phyloP scores from a whole-genome alignment of 164 flowering plant species.

The Pachysandra terminalis region DNA sequence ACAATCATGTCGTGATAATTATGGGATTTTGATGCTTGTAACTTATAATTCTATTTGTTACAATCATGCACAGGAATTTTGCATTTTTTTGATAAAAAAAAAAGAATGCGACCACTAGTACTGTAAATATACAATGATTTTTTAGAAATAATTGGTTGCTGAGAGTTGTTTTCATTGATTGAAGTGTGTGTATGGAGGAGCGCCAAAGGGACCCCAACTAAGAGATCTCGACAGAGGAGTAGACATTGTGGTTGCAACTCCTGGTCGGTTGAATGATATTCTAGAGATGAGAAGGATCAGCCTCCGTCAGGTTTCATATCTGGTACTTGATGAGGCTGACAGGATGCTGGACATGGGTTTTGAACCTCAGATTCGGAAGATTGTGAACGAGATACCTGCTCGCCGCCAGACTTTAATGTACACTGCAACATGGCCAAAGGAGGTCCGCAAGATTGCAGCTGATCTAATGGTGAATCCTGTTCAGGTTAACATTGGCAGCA shows the following conservation, averaged over 20 bases:
- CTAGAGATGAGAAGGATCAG: conserved; percentile 72
- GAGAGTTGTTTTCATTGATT: conserved; percentile 6
- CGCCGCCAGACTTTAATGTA: conserved; percentile 91
- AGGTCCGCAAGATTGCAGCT: conserved; percentile 86
- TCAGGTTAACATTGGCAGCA: conserved; percentile 87
- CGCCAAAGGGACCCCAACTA: conserved; percentile 83
- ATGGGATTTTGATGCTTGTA: no score
- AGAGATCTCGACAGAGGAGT: conserved; percentile 70
- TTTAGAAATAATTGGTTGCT: background rate
- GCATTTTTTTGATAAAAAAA: no score
- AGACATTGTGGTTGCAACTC: conserved; percentile 93
- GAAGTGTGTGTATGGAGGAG: conserved; percentile 90
- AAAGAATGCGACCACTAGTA: background rate
- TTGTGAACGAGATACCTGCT: conserved; percentile 78
- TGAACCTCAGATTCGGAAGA: conserved; percentile 90
- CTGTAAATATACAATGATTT: background rate
- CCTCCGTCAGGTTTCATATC: conserved; percentile 73
- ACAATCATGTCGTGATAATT: no score
- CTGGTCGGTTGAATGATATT: conserved; percentile 90
- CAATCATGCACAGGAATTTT: no score
- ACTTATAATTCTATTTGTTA: no score
- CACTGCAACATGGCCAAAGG: conserved; percentile 97
- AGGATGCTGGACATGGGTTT: conserved; percentile 99
- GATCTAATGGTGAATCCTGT: conserved; percentile 80
- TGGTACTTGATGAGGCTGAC: conserved; percentile 93